Base-by-base conservation (phyloP, 441 rosid species). In the Macaranga tanarius region DNA sequence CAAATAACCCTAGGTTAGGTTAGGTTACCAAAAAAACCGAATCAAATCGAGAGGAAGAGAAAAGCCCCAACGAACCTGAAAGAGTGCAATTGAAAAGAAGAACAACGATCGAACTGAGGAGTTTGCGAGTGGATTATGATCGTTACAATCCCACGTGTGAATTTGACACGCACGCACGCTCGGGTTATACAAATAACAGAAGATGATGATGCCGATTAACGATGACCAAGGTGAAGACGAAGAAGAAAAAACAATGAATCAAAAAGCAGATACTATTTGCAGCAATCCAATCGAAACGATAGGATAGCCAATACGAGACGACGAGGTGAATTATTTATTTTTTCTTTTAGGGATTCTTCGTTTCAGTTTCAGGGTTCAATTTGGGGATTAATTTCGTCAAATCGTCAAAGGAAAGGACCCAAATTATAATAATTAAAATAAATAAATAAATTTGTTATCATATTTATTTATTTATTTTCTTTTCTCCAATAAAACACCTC, bases 301-400 rank as follows among this genome's bases (percentile, higher is more conserved):
- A 5, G 15, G 20, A 42, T 5, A 73, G 20, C 60, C 25, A 48
- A 34, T 13, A 6, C 16, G 6, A 44, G n/a, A 5, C 20, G 22
- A 11, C 8, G 13, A 13, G 48, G 31, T 56, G 60, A 66, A 58
- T 57, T 67, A 0, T 60, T 60, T 34, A 1, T 15, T 47, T 45
- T 38, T 6, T 6, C 8, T 52, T 73, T 42, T 40, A 40, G 25
- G 70, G 56, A 20, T 65, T 65, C 56, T 57, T 62, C 62, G 15
- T 34, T 50, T 31, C 38, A n/a, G 38, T 4, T 34, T 34, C 61
- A 15, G 75, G 60, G 56, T 70, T 70, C 74, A 70, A 70, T 72
- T 71, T 72, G 62, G 75, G 76, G 76, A 73, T 73, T 73, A 65
- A 65, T 42, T 65, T 73, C 71, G 65, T 57, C 71, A 65, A 73